These are phyloP conservation scores for Ceratobasidium sp. DNA, from an alignment of 1,284 basidiomycete species.

Conservation along the genomic window DNA sequence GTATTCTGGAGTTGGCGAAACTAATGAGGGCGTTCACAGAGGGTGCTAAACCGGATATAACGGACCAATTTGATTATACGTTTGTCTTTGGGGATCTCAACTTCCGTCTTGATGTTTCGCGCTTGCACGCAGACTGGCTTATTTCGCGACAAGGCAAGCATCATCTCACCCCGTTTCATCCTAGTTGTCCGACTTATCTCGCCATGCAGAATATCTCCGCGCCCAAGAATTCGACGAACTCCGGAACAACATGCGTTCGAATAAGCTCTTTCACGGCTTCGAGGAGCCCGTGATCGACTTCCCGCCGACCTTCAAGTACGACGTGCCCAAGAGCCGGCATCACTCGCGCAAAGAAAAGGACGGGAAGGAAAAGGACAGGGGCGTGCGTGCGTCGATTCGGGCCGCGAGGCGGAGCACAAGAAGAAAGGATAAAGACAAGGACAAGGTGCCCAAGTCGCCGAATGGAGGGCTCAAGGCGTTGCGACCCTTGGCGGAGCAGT, in stretches of 20 bases:
- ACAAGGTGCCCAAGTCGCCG: slow-evolving; percentile 6
- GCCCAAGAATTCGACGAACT: slow-evolving; percentile 58
- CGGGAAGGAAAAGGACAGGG: slow-evolving; percentile 8
- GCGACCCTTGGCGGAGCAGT: slow-evolving; percentile 24
- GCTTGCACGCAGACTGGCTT: slow-evolving; percentile 58
- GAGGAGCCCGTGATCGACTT: slow-evolving; percentile 53
- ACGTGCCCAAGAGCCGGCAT: slow-evolving; percentile 52
- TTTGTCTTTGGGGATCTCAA: slow-evolving; percentile 87
- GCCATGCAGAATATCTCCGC: slow-evolving; percentile 45
- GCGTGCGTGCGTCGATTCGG: slow-evolving; percentile 31
- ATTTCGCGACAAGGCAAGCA: slow-evolving; percentile 53
- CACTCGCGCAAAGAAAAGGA: slow-evolving; percentile 32
- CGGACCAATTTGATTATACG: slow-evolving; percentile 83
- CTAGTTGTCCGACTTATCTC: background rate
- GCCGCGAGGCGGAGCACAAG: slow-evolving; percentile 17
- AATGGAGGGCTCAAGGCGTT: background rate
- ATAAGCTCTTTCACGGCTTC: slow-evolving; percentile 54
- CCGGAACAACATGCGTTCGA: slow-evolving; percentile 54
- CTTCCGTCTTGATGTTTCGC: slow-evolving; percentile 65
- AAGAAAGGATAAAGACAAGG: slow-evolving; percentile 43
- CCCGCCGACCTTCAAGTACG: slow-evolving; percentile 56
- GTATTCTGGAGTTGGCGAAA: background rate
- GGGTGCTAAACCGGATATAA: slow-evolving; percentile 63
- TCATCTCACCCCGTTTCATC: background rate
- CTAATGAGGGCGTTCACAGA: background rate